Evolutionary conservation across 495 filamentous ascomycete species (phyloP).

Genomic region (Stereocaulon alpinum): DNA sequence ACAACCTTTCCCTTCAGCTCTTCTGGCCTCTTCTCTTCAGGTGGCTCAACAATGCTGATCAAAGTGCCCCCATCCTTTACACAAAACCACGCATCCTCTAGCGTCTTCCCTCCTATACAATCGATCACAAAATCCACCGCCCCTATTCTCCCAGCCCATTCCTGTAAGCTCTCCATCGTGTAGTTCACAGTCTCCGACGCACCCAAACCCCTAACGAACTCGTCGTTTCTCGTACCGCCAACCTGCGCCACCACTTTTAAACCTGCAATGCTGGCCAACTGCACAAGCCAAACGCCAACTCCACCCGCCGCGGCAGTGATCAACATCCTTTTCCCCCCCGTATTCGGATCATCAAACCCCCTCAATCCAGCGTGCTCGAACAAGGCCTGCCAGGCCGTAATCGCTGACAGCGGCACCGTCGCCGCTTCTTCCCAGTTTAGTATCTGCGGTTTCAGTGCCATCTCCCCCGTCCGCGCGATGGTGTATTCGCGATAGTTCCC

Average conservation of each 20-base stretch:
- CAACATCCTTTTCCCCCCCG: slow-evolving; percentile 33
- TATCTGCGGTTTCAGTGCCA: slow-evolving; percentile 39
- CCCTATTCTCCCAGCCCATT: slow-evolving; percentile 27
- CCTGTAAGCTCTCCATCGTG: slow-evolving; percentile 24
- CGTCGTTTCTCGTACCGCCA: slow-evolving; percentile 29
- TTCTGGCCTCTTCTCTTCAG: slow-evolving; percentile 33
- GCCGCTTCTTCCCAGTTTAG: slow-evolving; percentile 41
- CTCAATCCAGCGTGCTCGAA: slow-evolving; percentile 39
- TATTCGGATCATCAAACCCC: slow-evolving; percentile 8
- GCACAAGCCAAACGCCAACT: slow-evolving; percentile 47
- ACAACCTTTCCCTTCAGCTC: slow-evolving; percentile 24
- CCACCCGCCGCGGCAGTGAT: slow-evolving; percentile 43
- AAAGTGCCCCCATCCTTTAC: slow-evolving; percentile 35
- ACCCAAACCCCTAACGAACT: slow-evolving; percentile 35
- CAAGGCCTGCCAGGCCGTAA: slow-evolving; percentile 51
- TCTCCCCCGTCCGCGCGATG: slow-evolving; percentile 40
- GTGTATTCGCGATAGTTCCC: slow-evolving; percentile 44
- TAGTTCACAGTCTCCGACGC: slow-evolving; percentile 40
- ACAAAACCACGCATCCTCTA: slow-evolving; percentile 38
- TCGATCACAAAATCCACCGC: slow-evolving; percentile 45
- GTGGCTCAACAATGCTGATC: slow-evolving; percentile 42
- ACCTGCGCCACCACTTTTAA: slow-evolving; percentile 34
- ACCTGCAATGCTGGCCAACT: slow-evolving; percentile 39
- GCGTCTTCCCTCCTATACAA: slow-evolving; percentile 35
- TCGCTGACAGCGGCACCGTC: slow-evolving; percentile 40